A percentile compares a stretch with the other conserved stretches of the same genome.
phyloP scores from a whole-genome alignment of 108 stramenopile species.

The Craspedostauros australis region DNA sequence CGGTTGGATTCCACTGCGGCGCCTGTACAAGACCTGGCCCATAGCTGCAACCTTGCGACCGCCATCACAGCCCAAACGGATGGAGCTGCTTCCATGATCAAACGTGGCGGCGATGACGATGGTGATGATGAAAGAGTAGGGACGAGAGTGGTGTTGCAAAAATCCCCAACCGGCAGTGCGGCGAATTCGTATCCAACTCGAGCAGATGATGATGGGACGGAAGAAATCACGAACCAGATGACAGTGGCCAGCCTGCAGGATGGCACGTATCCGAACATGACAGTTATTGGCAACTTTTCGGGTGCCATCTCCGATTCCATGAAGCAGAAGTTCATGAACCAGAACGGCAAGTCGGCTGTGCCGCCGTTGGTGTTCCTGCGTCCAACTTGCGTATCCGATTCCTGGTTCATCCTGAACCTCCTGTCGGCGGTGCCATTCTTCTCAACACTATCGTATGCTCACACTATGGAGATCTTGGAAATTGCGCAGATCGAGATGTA shows the following conservation, averaged over 20 bases:
- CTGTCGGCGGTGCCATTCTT: conserved; percentile 68
- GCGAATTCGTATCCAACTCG: too few species aligned
- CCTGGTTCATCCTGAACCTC: conserved; percentile 74
- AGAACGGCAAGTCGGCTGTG: conserved; percentile 5
- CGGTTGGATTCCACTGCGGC: too few species aligned
- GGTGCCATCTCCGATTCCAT: neutral
- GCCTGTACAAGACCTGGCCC: too few species aligned
- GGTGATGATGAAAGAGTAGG: too few species aligned
- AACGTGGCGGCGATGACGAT: too few species aligned
- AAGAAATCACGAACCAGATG: too few species aligned
- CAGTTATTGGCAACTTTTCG: conserved; percentile 1
- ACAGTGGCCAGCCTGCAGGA: neutral
- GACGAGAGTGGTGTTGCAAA: too few species aligned
- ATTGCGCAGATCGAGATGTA: conserved; percentile 53
- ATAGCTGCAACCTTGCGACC: too few species aligned
- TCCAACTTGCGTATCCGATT: conserved; percentile 66
- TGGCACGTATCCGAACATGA: conserved; percentile 7
- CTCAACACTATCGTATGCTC: conserved; percentile 54
- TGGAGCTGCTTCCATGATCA: too few species aligned
- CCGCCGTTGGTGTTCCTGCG: conserved; percentile 55
- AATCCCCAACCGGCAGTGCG: too few species aligned
- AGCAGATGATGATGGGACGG: too few species aligned
- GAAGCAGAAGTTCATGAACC: neutral
- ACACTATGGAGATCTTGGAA: conserved; percentile 72
- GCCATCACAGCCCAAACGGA: too few species aligned